Evolutionary conservation across 2,329 filamentous ascomycete genomes (phyloP).

Genomic region (Fusarium nematophilum): DNA sequence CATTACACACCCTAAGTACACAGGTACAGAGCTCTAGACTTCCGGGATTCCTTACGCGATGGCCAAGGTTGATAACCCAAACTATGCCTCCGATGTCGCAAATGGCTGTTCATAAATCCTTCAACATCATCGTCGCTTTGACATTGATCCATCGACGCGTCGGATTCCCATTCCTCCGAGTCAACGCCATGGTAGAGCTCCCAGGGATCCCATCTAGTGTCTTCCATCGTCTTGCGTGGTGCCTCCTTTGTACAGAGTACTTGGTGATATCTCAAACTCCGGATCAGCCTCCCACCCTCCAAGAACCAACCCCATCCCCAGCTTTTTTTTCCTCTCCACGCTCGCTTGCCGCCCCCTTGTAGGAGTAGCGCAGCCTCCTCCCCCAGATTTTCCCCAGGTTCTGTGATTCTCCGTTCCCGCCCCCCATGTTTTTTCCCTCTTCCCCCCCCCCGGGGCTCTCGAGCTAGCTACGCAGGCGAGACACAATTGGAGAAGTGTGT

Average conservation of each 20-base stretch:
- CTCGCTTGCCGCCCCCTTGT: no score
- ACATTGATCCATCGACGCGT: background rate
- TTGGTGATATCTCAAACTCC: background rate
- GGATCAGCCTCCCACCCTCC: slow-evolving; percentile 9
- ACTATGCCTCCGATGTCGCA: no score
- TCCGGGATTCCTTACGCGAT: no score
- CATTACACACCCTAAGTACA: background rate
- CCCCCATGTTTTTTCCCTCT: slow-evolving; percentile 9
- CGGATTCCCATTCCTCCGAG: background rate
- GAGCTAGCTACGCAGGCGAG: background rate
- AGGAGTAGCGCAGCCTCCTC: slow-evolving; percentile 6
- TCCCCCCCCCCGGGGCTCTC: background rate
- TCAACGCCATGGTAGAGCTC: no score
- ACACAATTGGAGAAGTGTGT: slow-evolving; percentile 14
- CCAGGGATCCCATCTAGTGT: no score
- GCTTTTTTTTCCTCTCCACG: slow-evolving; percentile 18
- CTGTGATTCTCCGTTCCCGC: slow-evolving; percentile 5
- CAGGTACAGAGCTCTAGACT: no score
- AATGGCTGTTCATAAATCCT: no score
- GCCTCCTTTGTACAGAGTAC: background rate
- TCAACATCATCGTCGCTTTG: no score
- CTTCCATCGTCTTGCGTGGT: no score
- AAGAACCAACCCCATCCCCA: slow-evolving; percentile 12
- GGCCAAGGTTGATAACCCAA: no score
- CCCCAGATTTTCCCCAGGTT: slow-evolving; percentile 34